Evolutionary conservation across 352 stramenopile genomes (phyloP).

Genomic region (Thalassiosira exigua): DNA sequence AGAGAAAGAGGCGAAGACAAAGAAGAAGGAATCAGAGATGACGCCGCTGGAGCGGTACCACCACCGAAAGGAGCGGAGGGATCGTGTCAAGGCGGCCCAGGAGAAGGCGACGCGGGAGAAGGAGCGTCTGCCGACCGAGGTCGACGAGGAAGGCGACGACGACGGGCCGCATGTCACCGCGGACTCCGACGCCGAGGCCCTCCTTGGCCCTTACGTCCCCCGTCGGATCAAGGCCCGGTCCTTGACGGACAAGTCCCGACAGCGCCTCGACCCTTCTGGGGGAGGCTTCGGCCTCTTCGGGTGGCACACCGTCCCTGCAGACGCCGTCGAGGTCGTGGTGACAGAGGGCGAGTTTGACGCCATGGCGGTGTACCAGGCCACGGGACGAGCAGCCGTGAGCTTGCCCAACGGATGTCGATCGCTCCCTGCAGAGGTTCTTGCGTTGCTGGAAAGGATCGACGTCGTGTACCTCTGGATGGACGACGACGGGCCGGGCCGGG

Average conservation of each 20-base stretch:
- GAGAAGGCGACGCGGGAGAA: conserved; percentile 2
- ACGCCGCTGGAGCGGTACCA: conserved; percentile 42
- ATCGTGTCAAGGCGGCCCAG: conserved; percentile 2
- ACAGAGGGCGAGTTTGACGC: conserved; percentile 96
- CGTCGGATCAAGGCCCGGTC: conserved; percentile 81
- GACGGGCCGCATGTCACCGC: neutral
- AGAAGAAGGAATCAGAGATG: conserved; percentile 21
- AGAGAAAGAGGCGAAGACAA: neutral
- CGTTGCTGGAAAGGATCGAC: conserved; percentile 95
- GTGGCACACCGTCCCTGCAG: conserved; percentile 94
- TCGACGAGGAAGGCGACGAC: conserved; percentile 6
- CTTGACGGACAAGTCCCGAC: conserved; percentile 74
- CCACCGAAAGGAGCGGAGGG: conserved; percentile 18
- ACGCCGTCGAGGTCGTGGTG: conserved; percentile 92
- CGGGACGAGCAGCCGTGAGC: conserved; percentile 63
- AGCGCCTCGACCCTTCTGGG: conserved; percentile 86
- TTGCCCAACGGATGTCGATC: conserved; percentile 97
- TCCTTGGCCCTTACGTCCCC: conserved; percentile 58
- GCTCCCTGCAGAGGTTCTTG: conserved; percentile 93
- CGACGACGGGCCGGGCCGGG: conserved; percentile 93
- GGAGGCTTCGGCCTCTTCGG: conserved; percentile 98
- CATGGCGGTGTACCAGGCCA: conserved; percentile 96
- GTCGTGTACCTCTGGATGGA: conserved; percentile 99
- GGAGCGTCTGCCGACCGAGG: conserved; percentile 13
- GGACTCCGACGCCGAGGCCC: conserved; percentile 8